Evolutionary conservation across 2,329 filamentous ascomycete genomes (phyloP).

Genomic region (Chaetomium sp.): DNA sequence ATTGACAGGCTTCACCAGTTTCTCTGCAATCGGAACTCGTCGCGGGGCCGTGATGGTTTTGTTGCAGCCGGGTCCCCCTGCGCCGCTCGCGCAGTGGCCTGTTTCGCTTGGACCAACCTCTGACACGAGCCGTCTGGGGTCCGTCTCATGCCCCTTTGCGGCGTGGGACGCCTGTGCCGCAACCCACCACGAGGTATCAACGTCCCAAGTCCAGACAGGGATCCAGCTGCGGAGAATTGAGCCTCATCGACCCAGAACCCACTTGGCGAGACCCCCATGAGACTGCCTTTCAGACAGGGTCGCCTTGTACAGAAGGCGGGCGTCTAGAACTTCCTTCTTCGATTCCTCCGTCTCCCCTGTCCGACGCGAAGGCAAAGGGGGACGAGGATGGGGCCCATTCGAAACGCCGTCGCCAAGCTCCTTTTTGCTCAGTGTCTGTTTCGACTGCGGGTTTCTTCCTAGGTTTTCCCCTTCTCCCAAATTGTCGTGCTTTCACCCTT

Average conservation of each 20-base stretch:
- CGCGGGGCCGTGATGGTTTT: constrained; percentile 11
- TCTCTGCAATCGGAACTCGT: not conserved
- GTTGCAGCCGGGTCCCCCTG: constrained; percentile 17
- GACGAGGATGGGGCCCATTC: constrained; percentile 11
- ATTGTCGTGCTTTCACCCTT: constrained; percentile 21
- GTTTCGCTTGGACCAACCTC: constrained; percentile 37
- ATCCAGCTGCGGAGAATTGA: constrained; percentile 15
- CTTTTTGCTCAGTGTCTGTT: constrained; percentile 5
- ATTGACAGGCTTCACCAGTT: constrained; percentile 9
- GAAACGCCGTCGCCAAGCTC: constrained; percentile 21
- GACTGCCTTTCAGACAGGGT: constrained; percentile 25
- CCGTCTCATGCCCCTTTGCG: constrained; percentile 37
- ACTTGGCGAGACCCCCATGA: constrained; percentile 25
- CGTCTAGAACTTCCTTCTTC: constrained; percentile 17
- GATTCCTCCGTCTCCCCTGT: not conserved
- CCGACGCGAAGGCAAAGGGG: not conserved
- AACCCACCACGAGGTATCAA: constrained; percentile 20
- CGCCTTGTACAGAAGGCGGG: constrained; percentile 8
- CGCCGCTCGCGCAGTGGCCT: constrained; percentile 23
- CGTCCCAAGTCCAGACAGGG: constrained; percentile 17
- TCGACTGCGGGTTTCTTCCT: constrained; percentile 2
- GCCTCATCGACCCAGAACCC: constrained; percentile 22
- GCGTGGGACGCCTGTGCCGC: constrained; percentile 28
- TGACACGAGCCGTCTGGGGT: constrained; percentile 39
- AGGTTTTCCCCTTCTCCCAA: constrained; percentile 3